phyloP scores from a whole-genome alignment of 2,329 filamentous ascomycete species.

The Monosporascus ibericus region DNA sequence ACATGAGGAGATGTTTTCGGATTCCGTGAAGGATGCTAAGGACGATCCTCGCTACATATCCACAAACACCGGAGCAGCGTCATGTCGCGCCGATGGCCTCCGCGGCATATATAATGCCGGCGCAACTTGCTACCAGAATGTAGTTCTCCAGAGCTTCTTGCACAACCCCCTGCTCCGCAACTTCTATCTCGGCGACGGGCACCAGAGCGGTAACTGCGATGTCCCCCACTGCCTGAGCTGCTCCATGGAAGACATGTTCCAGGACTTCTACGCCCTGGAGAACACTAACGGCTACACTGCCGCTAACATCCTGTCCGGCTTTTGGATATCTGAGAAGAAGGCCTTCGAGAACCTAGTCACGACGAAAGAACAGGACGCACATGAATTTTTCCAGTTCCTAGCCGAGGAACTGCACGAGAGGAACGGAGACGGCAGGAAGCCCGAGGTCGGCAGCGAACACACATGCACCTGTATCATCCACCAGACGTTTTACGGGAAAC shows the following conservation, averaged over 20 bases:
- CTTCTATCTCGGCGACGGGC: constrained; percentile 87
- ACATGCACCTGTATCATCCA: constrained; percentile 88
- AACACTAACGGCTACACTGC: constrained; percentile 87
- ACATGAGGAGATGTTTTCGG: constrained; percentile 62
- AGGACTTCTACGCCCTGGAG: constrained; percentile 65
- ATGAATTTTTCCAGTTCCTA: constrained; percentile 95
- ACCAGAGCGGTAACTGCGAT: constrained; percentile 70
- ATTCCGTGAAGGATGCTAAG: constrained; percentile 44
- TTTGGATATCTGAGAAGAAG: constrained; percentile 78
- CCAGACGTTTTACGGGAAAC: constrained; percentile 87
- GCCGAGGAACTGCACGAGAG: constrained; percentile 85
- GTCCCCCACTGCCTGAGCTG: constrained; percentile 59
- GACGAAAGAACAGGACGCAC: constrained; percentile 92
- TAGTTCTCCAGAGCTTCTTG: constrained; percentile 86
- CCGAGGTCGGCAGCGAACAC: constrained; percentile 52
- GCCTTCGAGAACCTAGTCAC: constrained; percentile 72
- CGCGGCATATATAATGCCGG: constrained; percentile 95
- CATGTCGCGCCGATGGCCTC: constrained; percentile 81
- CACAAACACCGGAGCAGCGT: constrained; percentile 70
- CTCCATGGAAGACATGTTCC: constrained; percentile 68
- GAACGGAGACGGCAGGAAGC: constrained; percentile 64
- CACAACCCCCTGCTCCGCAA: constrained; percentile 90
- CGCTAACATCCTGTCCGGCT: constrained; percentile 79
- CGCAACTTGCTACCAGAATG: constrained; percentile 98
- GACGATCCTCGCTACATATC: constrained; percentile 74